Evolutionary conservation across 2,329 filamentous ascomycete species (phyloP).

Genomic region (Botrytis sinoallii): DNA sequence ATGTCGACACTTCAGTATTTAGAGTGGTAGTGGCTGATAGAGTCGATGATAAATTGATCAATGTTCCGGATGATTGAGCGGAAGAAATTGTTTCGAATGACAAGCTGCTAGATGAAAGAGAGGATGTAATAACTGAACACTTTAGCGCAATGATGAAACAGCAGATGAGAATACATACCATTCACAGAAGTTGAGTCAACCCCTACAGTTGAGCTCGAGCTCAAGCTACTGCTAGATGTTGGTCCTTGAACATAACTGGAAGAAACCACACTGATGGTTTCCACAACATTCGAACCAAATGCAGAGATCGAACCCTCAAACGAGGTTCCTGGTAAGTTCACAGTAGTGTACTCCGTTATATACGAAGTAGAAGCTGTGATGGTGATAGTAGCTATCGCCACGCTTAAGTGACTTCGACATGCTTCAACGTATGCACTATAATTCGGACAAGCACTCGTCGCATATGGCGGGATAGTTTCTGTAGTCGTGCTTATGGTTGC

Average conservation of each 20-base stretch:
- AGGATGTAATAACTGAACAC: neutral
- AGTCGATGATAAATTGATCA: neutral
- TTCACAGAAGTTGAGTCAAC: neutral
- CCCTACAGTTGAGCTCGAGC: neutral
- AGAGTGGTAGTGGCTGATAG: neutral
- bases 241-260: neutral
- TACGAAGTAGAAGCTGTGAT: slow-evolving; percentile 8
- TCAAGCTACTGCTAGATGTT: neutral
- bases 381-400: neutral
- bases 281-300: neutral
- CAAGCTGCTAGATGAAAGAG: neutral
- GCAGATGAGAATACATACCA: neutral
- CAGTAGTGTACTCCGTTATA: neutral
- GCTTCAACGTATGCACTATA: slow-evolving; percentile 9
- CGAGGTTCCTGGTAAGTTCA: neutral
- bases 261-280: neutral
- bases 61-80: neutral
- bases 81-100: neutral
- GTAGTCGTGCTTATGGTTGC: neutral
- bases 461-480: neutral
- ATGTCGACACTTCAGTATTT: neutral
- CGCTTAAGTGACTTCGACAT: neutral
- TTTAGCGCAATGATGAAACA: neutral
- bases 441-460: neutral
- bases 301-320: neutral